Base-by-base conservation (phyloP, 2,329 filamentous ascomycete genomes). In the Fusarium humuli region DNA sequence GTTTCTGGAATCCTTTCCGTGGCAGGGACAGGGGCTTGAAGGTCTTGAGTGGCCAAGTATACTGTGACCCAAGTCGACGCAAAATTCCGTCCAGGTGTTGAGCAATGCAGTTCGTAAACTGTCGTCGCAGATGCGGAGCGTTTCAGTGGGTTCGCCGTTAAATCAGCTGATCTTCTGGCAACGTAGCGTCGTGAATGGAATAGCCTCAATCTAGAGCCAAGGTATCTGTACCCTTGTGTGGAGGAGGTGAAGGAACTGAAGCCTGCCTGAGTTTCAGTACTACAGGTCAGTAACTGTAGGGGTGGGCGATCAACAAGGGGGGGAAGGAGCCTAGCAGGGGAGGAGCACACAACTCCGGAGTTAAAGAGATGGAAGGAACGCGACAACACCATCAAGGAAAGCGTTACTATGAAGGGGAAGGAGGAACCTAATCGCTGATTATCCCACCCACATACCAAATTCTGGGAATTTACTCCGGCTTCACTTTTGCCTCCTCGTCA, bases 51-150 rank as follows among this genome's bases (percentile, higher is more conserved):
- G 61, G 70, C 45, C 57, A 48, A 62, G 57, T 64, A 73, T 30
- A 37, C 34, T 37, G 34, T n/a, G 12, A 70, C 72, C 69, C 69
- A 56, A 65, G 65, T 74, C 71, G 71, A 74, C 73, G 71, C 67
- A 75, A 74, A 70, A 62, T 67, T 61, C 69, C 70, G 73, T 73
- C 73, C 70, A 57, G 55, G 20, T 54, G 53, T 65, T 61, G 67
- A 69, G 69, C 56, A 68, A 70, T 60, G 46, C 52, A 50, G 30
- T 52, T 59, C 60, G 57, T 47, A 50, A 48, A 58, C 60, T 64
- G 57, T 47, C 48, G 57, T 47, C 48, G 54, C 49, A 41, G 59
- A 61, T 44, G 47, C 47, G 54, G 54, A 55, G 66, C 34, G 41
- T 46, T 42, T 55, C 22, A 57, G 61, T 42, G 49, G 45, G 27